Evolutionary conservation across 2,329 filamentous ascomycete species (phyloP).

Genomic region (Diaporthe sp.): DNA sequence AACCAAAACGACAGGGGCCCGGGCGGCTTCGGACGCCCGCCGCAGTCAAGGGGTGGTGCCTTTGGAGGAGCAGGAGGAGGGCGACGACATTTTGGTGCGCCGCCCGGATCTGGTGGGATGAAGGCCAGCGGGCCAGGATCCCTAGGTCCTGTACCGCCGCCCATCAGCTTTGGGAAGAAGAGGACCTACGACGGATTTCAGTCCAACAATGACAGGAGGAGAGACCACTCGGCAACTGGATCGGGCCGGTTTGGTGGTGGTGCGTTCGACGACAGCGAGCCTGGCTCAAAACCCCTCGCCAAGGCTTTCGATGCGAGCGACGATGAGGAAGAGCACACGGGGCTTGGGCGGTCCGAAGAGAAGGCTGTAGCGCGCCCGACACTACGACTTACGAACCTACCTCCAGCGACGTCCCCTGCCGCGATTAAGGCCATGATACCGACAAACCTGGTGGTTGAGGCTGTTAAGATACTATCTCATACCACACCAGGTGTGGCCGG

Average conservation of each 20-base stretch:
- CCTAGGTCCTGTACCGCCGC: slow-evolving; percentile 67
- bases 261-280: slow-evolving; percentile 48
- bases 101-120: slow-evolving; percentile 59
- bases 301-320: slow-evolving; percentile 80
- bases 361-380: slow-evolving; percentile 73
- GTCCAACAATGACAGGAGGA: slow-evolving; percentile 50
- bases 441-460: slow-evolving; percentile 74
- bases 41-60: slow-evolving; percentile 42
- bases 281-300: slow-evolving; percentile 63
- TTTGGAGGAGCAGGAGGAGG: slow-evolving; percentile 43
- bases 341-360: slow-evolving; percentile 64
- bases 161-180: slow-evolving; percentile 65
- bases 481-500: slow-evolving; percentile 60
- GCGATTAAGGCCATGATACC: slow-evolving; percentile 72
- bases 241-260: slow-evolving; percentile 54
- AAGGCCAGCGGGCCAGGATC: slow-evolving; percentile 72
- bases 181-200: slow-evolving; percentile 63
- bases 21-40: slow-evolving; percentile 32
- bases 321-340: slow-evolving; percentile 63
- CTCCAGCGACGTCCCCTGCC: slow-evolving; percentile 70
- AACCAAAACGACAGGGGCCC: slow-evolving; percentile 12
- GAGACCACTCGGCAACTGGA: slow-evolving; percentile 47
- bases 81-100: slow-evolving; percentile 74
- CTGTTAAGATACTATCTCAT: slow-evolving; percentile 77
- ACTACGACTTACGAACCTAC: slow-evolving; percentile 70